Evolutionary conservation across 495 filamentous ascomycete genomes (phyloP).

Genomic region (Xylaria flabelliformis): DNA sequence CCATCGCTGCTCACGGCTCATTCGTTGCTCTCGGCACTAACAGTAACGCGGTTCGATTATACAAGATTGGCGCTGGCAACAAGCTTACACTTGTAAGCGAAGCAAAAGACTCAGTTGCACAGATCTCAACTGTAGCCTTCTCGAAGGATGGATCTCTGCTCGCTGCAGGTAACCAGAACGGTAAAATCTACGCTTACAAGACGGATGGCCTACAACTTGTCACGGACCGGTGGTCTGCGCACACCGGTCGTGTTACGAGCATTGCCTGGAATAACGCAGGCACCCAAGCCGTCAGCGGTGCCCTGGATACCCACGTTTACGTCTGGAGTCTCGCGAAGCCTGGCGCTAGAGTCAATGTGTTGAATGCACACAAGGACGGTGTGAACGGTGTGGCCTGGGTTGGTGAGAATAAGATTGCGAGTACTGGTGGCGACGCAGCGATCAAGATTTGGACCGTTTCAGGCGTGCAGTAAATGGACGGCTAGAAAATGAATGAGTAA

Average conservation of each 20-base stretch:
- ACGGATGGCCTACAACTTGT: constrained; percentile 64
- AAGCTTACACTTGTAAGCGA: constrained; percentile 51
- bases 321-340: constrained; percentile 90
- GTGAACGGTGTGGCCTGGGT: constrained; percentile 90
- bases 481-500: background rate
- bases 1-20: constrained; percentile 69
- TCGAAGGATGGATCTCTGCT: constrained; percentile 74
- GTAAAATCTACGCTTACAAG: constrained; percentile 82
- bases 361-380: constrained; percentile 93
- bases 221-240: constrained; percentile 87
- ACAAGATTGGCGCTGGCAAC: constrained; percentile 57
- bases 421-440: constrained; percentile 83
- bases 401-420: constrained; percentile 71
- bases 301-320: constrained; percentile 86
- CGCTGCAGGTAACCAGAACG: constrained; percentile 81
- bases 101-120: constrained; percentile 59
- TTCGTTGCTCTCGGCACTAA: constrained; percentile 79
- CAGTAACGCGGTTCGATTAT: constrained; percentile 74
- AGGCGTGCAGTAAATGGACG: constrained; percentile 57
- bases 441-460: constrained; percentile 89
- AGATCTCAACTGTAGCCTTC: constrained; percentile 76
- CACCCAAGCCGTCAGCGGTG: constrained; percentile 81
- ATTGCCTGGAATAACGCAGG: constrained; percentile 82
- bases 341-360: constrained; percentile 75
- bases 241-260: constrained; percentile 83